Base-by-base conservation (phyloP, 352 stramenopile genomes). In the Poterioochromonas sp. region DNA sequence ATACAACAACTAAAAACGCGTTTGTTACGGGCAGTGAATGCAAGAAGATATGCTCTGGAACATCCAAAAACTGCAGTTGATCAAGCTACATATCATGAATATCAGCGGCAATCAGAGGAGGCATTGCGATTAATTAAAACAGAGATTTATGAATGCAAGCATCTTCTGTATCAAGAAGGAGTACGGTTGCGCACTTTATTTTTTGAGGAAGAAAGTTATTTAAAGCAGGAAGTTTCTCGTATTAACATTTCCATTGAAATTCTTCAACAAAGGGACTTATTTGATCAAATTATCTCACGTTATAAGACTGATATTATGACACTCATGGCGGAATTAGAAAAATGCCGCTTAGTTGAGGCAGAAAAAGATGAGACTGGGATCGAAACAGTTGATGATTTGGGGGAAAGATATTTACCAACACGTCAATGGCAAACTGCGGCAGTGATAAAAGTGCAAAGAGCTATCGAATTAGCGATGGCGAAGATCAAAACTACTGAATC, bases 61-160 rank as follows among this genome's bases (percentile, higher is more conserved):
- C 34, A 39, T 22, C 71, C 71, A 41, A 5, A 22, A 41, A 63
- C 18, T 15, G 69, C 69, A 8, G 18, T 34, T 8, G 71, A 37
- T n/a, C 8, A 63, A 40, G 34, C 71, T 20, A 37, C 76, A 64
- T 76, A 69, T 37, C 3, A 15, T 11, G 39, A 40, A 32, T 44
- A 70, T 3, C 11, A 18, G 41, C 26, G 37, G 32, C 1, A 76
- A 40, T 35, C 43, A n/a, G 69, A 76, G 2, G 29, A 39, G 2
- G 11, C 29, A 32, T 64, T 76, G 26, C 76, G 32, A 29, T 8
- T 39, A 1, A 0, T 69, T 29, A 12, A 35, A 35, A 20, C 47
- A 12, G 71, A 78, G 32, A 78, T 78, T 15, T 78, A 39, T 34
- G 47, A 65, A 11, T 65, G 43, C 15, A 78, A 78, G 34, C 43